Conservation (phyloP, 1,139 yeast species). For the Blastobotrys illinoisensis region DNA sequence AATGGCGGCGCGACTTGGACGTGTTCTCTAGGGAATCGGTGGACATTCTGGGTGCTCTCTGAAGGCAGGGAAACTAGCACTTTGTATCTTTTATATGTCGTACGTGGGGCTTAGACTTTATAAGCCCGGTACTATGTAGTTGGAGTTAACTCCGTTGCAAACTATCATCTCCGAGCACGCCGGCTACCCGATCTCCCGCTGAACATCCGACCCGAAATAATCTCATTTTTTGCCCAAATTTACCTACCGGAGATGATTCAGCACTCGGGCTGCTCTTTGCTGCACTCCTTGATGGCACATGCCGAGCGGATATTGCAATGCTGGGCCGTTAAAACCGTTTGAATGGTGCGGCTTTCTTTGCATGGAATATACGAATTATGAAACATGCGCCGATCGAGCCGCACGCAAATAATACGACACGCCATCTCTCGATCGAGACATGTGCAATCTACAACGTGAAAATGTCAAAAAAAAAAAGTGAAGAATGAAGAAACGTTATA, state of each 20-base stretch:
- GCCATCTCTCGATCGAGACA: too few species aligned
- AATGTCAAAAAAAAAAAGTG: neutral
- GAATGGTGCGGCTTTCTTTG: neutral
- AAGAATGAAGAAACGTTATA: neutral
- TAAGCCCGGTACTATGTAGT: too few species aligned
- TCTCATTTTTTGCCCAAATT: too few species aligned
- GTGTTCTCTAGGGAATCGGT: neutral
- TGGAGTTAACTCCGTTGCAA: neutral
- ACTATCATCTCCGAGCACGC: neutral
- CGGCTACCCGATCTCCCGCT: neutral
- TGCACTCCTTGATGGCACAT: too few species aligned
- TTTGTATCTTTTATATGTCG: neutral
- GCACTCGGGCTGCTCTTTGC: too few species aligned
- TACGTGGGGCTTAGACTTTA: neutral
- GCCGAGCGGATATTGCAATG: too few species aligned
- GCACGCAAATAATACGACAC: too few species aligned
- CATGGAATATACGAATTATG: neutral
- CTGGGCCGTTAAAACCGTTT: neutral
- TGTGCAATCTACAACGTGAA: neutral
- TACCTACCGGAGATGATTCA: too few species aligned
- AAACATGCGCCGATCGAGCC: neutral
- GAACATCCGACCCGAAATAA: neutral
- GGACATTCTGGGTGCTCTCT: neutral
- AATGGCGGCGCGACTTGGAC: slow-evolving; percentile 37
- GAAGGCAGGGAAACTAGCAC: neutral